Evolutionary conservation across 1,284 basidiomycete species (phyloP).

Genomic region (Athelia psychrophila): DNA sequence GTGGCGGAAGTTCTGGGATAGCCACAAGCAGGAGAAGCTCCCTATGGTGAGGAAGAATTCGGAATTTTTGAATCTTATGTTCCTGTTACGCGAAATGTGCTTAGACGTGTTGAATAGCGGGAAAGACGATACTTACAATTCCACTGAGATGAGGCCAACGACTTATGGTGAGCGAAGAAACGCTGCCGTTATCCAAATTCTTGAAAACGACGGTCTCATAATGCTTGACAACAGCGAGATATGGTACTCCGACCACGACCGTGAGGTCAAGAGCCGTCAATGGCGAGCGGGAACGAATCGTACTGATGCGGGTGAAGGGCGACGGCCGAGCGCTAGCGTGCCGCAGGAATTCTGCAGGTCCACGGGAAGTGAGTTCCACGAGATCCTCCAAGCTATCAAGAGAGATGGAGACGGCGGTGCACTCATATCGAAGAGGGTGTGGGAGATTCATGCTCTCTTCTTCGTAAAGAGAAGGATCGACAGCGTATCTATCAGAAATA

Average conservation of each 20-base stretch:
- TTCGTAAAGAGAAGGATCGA: constrained; percentile 45
- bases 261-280: constrained; percentile 43
- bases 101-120: constrained; percentile 8
- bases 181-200: constrained; percentile 27
- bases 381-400: constrained; percentile 49
- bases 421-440: constrained; percentile 49
- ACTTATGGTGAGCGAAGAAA: constrained; percentile 2
- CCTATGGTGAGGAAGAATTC: constrained; percentile 18
- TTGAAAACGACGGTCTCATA: constrained; percentile 45
- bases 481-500: constrained; percentile 22
- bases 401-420: constrained; percentile 42
- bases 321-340: constrained; percentile 31
- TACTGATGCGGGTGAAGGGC: constrained; percentile 40
- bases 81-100: constrained; percentile 16
- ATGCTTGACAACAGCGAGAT: constrained; percentile 42
- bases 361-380: constrained; percentile 43
- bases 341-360: constrained; percentile 35
- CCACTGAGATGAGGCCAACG: background rate
- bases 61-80: constrained; percentile 33
- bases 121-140: constrained; percentile 12
- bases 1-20: background rate
- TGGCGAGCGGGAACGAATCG: constrained; percentile 34
- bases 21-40: background rate
- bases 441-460: constrained; percentile 43
- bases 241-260: constrained; percentile 40